Percentiles rank a stretch among this genome's conserved stretches.
Evolutionary conservation across 805 yeast species (phyloP).

Genomic region (Kazachstania kunashirensis): DNA sequence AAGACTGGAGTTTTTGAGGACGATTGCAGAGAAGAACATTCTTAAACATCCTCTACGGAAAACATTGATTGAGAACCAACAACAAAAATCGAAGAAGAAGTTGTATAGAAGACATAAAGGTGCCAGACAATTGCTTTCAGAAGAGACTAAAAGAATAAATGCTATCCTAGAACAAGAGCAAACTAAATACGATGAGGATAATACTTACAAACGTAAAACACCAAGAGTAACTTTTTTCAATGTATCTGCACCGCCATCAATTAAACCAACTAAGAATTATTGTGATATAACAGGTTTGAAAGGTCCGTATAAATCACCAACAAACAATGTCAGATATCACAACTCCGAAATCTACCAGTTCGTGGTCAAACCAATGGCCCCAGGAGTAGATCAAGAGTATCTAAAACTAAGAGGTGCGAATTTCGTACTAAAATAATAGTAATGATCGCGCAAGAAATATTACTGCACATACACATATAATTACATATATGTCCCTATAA

Average conservation of each 20-base stretch:
- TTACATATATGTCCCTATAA: too few relatives aligned
- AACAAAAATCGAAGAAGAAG: slow-evolving; percentile 44
- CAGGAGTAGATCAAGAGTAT: slow-evolving; percentile 91
- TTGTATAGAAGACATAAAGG: slow-evolving; percentile 63
- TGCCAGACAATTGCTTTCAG: slow-evolving; percentile 58
- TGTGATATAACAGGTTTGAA: slow-evolving; percentile 91
- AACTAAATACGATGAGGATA: slow-evolving; percentile 4
- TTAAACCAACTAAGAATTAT: slow-evolving; percentile 70
- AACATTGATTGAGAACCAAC: not conserved
- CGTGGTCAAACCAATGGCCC: slow-evolving; percentile 64
- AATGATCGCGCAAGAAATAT: too few relatives aligned
- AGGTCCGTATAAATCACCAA: slow-evolving; percentile 66
- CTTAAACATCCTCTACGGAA: slow-evolving; percentile 22
- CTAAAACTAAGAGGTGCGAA: slow-evolving; percentile 81
- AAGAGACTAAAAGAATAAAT: slow-evolving; percentile 63
- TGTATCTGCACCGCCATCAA: slow-evolving; percentile 78
- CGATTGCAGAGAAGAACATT: slow-evolving; percentile 16
- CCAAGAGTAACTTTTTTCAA: slow-evolving; percentile 60
- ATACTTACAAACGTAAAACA: slow-evolving; percentile 1
- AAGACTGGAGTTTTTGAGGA: slow-evolving; percentile 22
- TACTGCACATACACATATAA: too few relatives aligned
- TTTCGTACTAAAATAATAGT: slow-evolving; percentile 68
- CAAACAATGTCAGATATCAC: slow-evolving; percentile 66
- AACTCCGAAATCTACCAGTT: slow-evolving; percentile 75
- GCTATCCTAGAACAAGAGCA: slow-evolving; percentile 8